Percentiles rank a stretch among this genome's conserved stretches.
Evolutionary conservation across 2,329 filamentous ascomycete genomes (phyloP).

Genomic region (Colletotrichum sansevieriae): DNA sequence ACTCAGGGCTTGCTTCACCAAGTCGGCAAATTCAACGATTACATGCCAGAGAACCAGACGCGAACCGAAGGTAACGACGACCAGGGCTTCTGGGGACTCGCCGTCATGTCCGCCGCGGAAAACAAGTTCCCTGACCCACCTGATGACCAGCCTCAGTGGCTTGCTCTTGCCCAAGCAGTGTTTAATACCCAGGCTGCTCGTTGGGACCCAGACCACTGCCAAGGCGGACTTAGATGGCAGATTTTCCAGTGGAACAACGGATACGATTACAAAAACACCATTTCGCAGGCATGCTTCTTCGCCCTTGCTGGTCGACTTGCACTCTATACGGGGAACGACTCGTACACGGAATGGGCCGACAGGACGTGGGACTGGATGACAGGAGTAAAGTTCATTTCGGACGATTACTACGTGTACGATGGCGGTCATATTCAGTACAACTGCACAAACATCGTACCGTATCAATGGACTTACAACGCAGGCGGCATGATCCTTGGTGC

Average conservation of each 20-base stretch:
- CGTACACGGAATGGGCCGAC: conserved; percentile 83
- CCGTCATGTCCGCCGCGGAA: conserved; percentile 79
- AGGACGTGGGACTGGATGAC: conserved; percentile 79
- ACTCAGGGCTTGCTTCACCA: conserved; percentile 80
- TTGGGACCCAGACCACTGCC: conserved; percentile 78
- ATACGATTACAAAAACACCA: conserved; percentile 81
- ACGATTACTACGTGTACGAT: conserved; percentile 72
- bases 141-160: conserved; percentile 71
- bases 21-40: conserved; percentile 78
- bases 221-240: conserved; percentile 86
- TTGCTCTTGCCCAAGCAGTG: conserved; percentile 80
- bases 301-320: conserved; percentile 76
- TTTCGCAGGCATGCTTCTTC: conserved; percentile 74
- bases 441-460: conserved; percentile 69
- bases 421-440: conserved; percentile 69
- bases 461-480: conserved; percentile 79
- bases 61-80: conserved; percentile 80
- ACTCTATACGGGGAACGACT: conserved; percentile 81
- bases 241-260: conserved; percentile 87
- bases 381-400: conserved; percentile 68
- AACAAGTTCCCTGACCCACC: conserved; percentile 74
- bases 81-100: conserved; percentile 80
- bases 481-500: conserved; percentile 75
- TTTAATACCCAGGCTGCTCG: conserved; percentile 83
- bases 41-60: conserved; percentile 82